Conservation (phyloP, 2,329 filamentous ascomycete genomes). For the Coccinonectria pachysandricola region DNA sequence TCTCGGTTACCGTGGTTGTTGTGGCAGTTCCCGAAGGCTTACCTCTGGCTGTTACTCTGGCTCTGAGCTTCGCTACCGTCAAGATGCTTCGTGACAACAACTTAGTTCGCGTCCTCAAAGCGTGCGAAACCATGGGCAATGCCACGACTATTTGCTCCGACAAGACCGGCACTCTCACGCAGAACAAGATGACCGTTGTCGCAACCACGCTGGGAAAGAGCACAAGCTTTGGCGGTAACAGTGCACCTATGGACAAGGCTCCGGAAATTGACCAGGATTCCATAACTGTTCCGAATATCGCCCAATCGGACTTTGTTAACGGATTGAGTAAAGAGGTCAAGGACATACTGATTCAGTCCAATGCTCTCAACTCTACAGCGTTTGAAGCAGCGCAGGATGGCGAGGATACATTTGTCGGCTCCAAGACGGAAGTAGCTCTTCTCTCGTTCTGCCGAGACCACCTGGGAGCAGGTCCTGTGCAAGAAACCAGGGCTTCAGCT, state of each 20-base stretch:
- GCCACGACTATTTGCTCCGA: constrained; percentile 69
- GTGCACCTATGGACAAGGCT: constrained; percentile 13
- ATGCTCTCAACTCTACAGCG: constrained; percentile 48
- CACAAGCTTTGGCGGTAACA: constrained; percentile 21
- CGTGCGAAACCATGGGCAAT: constrained; percentile 65
- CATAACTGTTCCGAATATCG: constrained; percentile 16
- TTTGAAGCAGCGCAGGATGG: constrained; percentile 41
- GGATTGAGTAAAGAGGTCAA: constrained; percentile 16
- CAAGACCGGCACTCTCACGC: constrained; percentile 32
- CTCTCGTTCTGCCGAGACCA: constrained; percentile 39
- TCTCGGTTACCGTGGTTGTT: constrained; percentile 56
- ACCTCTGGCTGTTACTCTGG: constrained; percentile 56
- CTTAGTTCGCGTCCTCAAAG: constrained; percentile 54
- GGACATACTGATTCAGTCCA: constrained; percentile 54
- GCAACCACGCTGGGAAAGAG: constrained; percentile 50
- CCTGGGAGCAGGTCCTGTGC: constrained; percentile 36
- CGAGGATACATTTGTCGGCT: constrained; percentile 38
- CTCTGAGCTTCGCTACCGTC: constrained; percentile 58
- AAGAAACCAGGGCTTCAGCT: constrained; percentile 35
- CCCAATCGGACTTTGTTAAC: constrained; percentile 19
- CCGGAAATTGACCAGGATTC: constrained; percentile 11
- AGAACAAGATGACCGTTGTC: constrained; percentile 67
- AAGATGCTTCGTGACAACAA: constrained; percentile 63
- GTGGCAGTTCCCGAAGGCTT: constrained; percentile 58
- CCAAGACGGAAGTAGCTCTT: constrained; percentile 47